Evolutionary conservation across 2,329 filamentous ascomycete species (phyloP).

Genomic region (Emergomyces orientalis): DNA sequence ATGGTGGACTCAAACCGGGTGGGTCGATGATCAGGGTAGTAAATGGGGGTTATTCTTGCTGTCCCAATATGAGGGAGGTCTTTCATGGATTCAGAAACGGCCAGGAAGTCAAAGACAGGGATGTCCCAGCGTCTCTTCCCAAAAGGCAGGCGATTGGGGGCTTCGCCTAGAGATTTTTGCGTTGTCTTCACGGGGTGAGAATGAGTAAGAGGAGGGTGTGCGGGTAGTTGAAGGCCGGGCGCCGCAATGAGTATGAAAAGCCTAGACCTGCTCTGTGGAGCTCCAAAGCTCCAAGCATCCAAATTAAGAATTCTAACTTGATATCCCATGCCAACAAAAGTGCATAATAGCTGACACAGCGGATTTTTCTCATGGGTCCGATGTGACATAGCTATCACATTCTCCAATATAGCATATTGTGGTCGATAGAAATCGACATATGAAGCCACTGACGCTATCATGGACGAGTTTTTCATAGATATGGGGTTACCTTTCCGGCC

Average conservation of each 20-base stretch:
- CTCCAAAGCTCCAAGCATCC: conserved; percentile 61
- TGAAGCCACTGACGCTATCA: conserved; percentile 66
- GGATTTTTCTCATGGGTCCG: conserved; percentile 48
- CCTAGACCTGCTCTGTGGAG: conserved; percentile 55
- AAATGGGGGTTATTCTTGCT: conserved; percentile 51
- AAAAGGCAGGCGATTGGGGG: conserved; percentile 53
- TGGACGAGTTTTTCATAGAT: conserved; percentile 62
- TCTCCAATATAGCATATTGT: conserved; percentile 67
- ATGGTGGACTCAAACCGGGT: conserved; percentile 32
- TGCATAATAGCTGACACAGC: conserved; percentile 63
- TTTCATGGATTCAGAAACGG: conserved; percentile 43
- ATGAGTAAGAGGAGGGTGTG: conserved; percentile 52
- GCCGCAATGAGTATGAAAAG: conserved; percentile 65
- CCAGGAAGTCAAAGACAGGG: conserved; percentile 51
- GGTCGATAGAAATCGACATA: conserved; percentile 67
- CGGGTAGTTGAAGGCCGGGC: conserved; percentile 51
- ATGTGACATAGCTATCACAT: conserved; percentile 58
- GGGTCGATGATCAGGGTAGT: conserved; percentile 59
- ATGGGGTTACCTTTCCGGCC: conserved; percentile 43
- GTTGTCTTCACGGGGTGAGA: conserved; percentile 41
- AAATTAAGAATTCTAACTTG: conserved; percentile 59
- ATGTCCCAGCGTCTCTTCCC: conserved; percentile 41
- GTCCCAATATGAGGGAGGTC: conserved; percentile 58
- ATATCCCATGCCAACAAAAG: conserved; percentile 67
- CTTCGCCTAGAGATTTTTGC: conserved; percentile 44